Conservation (phyloP, 1,284 basidiomycete species). For the Ceratobasidium sp. region DNA sequence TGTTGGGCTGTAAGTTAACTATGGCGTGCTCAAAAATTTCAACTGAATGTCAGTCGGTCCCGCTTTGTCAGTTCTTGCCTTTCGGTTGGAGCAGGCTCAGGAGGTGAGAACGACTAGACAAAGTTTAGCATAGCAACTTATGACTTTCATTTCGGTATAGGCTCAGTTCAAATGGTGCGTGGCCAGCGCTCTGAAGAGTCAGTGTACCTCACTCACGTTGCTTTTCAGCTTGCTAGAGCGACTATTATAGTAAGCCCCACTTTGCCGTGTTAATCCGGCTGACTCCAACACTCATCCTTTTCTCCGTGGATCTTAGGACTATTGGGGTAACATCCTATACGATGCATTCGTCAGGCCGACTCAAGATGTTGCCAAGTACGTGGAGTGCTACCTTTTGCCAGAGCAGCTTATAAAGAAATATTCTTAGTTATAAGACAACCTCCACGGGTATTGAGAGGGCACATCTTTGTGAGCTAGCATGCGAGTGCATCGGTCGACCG, state of each 20-base stretch:
- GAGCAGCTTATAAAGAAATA: neutral
- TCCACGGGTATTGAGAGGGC: constrained; percentile 7
- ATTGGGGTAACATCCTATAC: constrained; percentile 13
- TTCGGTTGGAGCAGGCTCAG: constrained; percentile 26
- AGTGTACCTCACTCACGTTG: neutral
- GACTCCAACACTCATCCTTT: neutral
- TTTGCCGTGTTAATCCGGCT: neutral
- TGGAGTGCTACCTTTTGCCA: neutral
- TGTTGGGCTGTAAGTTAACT: constrained; percentile 18
- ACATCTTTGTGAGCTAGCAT: constrained; percentile 18
- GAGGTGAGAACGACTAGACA: constrained; percentile 7
- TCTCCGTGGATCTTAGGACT: constrained; percentile 18
- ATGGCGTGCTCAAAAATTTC: neutral
- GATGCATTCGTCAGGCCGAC: constrained; percentile 35
- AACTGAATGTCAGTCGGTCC: neutral
- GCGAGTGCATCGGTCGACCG: neutral
- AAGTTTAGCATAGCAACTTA: neutral
- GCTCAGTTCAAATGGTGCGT: constrained; percentile 28
- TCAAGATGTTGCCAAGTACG: constrained; percentile 21
- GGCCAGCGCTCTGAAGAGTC: neutral
- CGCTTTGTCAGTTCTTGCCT: constrained; percentile 23
- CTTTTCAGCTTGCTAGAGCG: constrained; percentile 26
- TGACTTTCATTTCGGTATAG: constrained; percentile 1
- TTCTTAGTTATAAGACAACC: constrained; percentile 6
- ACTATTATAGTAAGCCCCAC: constrained; percentile 26